Evolutionary conservation across 495 filamentous ascomycete genomes (phyloP), one percentile per base, ranked within the genome.

Genomic region (Cudoniella acicularis): DNA sequence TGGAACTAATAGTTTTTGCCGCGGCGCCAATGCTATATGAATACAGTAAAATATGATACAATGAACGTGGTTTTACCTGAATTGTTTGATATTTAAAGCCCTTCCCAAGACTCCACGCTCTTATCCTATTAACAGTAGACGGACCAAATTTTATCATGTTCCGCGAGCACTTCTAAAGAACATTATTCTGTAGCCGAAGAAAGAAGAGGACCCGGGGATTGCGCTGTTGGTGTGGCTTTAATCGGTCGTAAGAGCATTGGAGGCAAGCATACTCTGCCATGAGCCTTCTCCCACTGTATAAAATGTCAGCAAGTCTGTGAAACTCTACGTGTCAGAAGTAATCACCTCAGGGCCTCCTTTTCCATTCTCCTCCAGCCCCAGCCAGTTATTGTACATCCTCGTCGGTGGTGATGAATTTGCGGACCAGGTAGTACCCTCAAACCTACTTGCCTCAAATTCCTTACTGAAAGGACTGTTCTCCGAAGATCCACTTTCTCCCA

Each of bases 371-470:
- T 83, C 78, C 61, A 75, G 77, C 1, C 84, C 84, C 67, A 88
- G 69, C 76, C 85, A 87, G 63, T 83, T 78, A 65, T 85, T 74
- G 65, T 83, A 88, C 41, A 89, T 56, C 51, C 77, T 71, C 67
- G 75, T 75, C 3, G 83, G 76, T 27, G 83, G 80, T 17, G 64
- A 64, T 2, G 77, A 75, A 11, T 74, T 69, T 65, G 76, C 86
- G 59, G 83, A 83, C 83, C 82, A 87, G 24, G 81, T 84, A 51
- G 68, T 73, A 40, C 80, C 82, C 56, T 75, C 69, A 60, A 82
- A 85, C 22, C 84, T 76, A 0, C 74, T n/a, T n/a, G n/a, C 71
- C 62, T 85, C 82, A 49, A 76, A 69, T 10, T 75, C 76, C 74
- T 70, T 76, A 30, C 77, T 76, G 67, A 79, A 78, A 24, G 80